Evolutionary conservation across 108 stramenopile genomes (phyloP).

Genomic region (Phaeodactylum tricornutum): DNA sequence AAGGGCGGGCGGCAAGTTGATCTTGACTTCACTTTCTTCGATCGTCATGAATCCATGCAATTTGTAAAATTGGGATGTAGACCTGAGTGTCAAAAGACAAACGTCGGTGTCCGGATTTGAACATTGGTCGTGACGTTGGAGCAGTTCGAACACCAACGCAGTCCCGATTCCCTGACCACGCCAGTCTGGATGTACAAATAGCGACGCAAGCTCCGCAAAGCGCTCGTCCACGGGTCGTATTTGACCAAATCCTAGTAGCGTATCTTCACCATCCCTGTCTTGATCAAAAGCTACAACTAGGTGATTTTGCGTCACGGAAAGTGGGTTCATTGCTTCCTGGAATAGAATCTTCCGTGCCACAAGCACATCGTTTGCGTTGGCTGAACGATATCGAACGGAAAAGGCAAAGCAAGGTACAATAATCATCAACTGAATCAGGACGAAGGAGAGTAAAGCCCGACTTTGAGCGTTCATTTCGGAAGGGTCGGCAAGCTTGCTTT

Average conservation of each 20-base stretch:
- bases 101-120: background rate
- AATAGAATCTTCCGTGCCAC: slow-evolving; percentile 7
- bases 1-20: slow-evolving; percentile 5
- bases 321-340: slow-evolving; percentile 14
- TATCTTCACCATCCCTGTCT: background rate
- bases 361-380: background rate
- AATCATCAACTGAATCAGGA: no score
- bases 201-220: slow-evolving; percentile 14
- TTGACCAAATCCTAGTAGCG: slow-evolving; percentile 16
- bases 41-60: slow-evolving; percentile 5
- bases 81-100: slow-evolving; percentile 11
- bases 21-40: slow-evolving; percentile 1
- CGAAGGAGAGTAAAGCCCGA: no score
- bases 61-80: slow-evolving; percentile 10
- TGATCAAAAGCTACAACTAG: slow-evolving; percentile 10
- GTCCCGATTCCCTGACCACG: slow-evolving; percentile 12
- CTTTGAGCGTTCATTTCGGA: no score
- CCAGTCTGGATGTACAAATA: slow-evolving; percentile 9
- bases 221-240: slow-evolving; percentile 13
- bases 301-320: slow-evolving; percentile 2
- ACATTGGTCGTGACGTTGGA: slow-evolving; percentile 4
- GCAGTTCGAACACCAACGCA: slow-evolving; percentile 7
- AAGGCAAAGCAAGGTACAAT: no score
- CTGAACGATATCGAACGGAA: no score
- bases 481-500: no score